A percentile compares a stretch with the other conserved stretches of the same genome.
phyloP scores from a whole-genome alignment of 2,329 filamentous ascomycete species.

The Botrytis elliptica region DNA sequence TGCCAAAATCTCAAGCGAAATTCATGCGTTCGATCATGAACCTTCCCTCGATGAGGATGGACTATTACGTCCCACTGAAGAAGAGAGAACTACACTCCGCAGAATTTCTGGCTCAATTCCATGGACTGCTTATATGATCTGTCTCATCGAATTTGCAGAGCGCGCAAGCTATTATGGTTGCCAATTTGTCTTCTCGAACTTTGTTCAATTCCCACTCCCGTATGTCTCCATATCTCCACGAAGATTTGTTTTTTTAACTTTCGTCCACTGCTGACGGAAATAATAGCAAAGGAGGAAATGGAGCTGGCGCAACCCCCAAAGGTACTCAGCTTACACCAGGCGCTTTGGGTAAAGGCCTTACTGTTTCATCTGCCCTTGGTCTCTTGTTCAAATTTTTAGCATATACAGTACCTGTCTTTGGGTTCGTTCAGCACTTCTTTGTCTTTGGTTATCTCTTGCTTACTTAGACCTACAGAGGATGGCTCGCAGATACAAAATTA shows the following conservation, averaged over 20 bases:
- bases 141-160: conserved; percentile 72
- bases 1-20: conserved; percentile 14
- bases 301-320: conserved; percentile 42
- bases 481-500: conserved; percentile 60
- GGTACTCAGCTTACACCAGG: conserved; percentile 45
- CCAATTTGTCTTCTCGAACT: conserved; percentile 58
- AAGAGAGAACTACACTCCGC: conserved; percentile 59
- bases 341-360: conserved; percentile 57
- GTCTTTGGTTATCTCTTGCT: conserved; percentile 42
- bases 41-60: conserved; percentile 18
- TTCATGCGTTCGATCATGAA: conserved; percentile 3
- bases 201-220: conserved; percentile 59
- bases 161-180: conserved; percentile 77
- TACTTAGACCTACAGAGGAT: conserved; percentile 41
- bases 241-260: not conserved
- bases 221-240: not conserved
- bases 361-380: conserved; percentile 51
- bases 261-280: not conserved
- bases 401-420: conserved; percentile 42
- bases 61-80: conserved; percentile 46
- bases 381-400: conserved; percentile 53
- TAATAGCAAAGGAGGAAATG: conserved; percentile 41
- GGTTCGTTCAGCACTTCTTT: conserved; percentile 17
- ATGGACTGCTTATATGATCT: conserved; percentile 67
- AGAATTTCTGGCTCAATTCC: conserved; percentile 65